A percentile compares a stretch with the other conserved stretches of the same genome.
These are phyloP conservation scores for Aureobasidium sp. DNA, from an alignment of 2,329 filamentous ascomycete genomes.

Conservation along the genomic window DNA sequence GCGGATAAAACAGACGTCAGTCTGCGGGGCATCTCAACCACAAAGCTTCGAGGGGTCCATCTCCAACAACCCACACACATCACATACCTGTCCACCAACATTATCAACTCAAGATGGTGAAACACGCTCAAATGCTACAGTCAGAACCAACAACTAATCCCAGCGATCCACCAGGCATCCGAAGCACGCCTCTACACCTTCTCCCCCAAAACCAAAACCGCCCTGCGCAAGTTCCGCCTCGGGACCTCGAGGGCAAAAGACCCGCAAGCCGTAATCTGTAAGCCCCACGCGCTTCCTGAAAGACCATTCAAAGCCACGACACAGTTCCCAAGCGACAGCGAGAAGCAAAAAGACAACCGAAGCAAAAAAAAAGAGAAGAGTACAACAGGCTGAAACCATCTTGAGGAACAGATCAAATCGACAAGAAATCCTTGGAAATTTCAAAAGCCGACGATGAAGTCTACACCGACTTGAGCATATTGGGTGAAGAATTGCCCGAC, in stretches of 20 bases:
- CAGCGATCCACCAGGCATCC: slow-evolving; percentile 47
- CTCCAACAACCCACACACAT: not conserved
- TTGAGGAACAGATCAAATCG: slow-evolving; percentile 67
- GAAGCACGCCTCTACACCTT: slow-evolving; percentile 90
- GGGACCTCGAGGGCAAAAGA: slow-evolving; percentile 79
- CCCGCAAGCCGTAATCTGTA: slow-evolving; percentile 92
- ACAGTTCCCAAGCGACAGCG: not conserved
- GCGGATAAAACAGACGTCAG: slow-evolving; percentile 6
- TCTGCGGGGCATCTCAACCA: slow-evolving; percentile 5
- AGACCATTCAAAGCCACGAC: slow-evolving; percentile 23
- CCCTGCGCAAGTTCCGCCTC: slow-evolving; percentile 89
- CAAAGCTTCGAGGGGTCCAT: not conserved
- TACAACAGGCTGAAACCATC: not conserved
- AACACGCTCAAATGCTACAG: not conserved
- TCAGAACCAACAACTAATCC: not conserved
- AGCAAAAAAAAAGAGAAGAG: not conserved
- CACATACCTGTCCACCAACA: not conserved
- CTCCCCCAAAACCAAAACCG: slow-evolving; percentile 80
- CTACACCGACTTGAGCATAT: slow-evolving; percentile 72
- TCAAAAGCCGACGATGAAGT: slow-evolving; percentile 71
- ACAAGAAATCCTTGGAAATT: slow-evolving; percentile 85
- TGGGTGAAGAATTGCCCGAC: slow-evolving; percentile 85
- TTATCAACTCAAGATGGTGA: not conserved
- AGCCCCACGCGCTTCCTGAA: slow-evolving; percentile 35
- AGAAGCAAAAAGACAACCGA: not conserved